Percentiles rank a stretch among this genome's conserved stretches.
phyloP scores from a whole-genome alignment of 2,329 filamentous ascomycete genomes.

The Aspergillus spinulosporus region DNA sequence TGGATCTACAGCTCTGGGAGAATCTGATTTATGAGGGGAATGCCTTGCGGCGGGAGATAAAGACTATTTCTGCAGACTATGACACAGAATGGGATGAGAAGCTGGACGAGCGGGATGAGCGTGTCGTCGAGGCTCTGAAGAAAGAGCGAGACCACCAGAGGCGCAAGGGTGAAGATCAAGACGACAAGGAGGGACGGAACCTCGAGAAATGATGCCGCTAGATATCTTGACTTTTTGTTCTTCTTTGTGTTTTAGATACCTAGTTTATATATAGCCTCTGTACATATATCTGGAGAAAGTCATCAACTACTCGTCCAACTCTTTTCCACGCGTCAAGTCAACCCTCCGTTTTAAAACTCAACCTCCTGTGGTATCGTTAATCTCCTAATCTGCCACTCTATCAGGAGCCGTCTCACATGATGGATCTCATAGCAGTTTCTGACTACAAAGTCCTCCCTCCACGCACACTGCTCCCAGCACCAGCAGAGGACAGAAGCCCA shows the following conservation, averaged over 20 bases:
- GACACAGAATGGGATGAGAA: constrained; percentile 87
- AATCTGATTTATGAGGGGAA: constrained; percentile 77
- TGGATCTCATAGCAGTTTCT: background rate
- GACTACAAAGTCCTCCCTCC: background rate
- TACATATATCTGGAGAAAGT: background rate
- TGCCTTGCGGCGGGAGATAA: constrained; percentile 73
- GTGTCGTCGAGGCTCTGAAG: constrained; percentile 54
- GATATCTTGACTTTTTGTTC: background rate
- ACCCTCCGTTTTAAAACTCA: background rate
- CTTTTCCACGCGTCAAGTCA: background rate
- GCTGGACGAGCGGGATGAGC: constrained; percentile 67
- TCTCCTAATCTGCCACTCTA: background rate
- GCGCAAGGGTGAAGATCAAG: constrained; percentile 20
- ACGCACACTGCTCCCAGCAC: background rate
- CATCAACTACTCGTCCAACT: too few species aligned
- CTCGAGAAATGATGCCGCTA: constrained; percentile 29
- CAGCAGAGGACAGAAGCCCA: background rate
- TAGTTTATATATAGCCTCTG: background rate
- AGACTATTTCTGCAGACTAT: constrained; percentile 78
- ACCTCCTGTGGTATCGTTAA: background rate
- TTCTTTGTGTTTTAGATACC: constrained; percentile 6
- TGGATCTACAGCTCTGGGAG: constrained; percentile 78
- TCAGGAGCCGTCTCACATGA: background rate
- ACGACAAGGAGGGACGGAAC: constrained; percentile 28
- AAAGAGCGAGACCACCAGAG: constrained; percentile 49